phyloP scores from a whole-genome alignment of 1,284 basidiomycete genomes.

The Rhodotorula mucilaginosa region DNA sequence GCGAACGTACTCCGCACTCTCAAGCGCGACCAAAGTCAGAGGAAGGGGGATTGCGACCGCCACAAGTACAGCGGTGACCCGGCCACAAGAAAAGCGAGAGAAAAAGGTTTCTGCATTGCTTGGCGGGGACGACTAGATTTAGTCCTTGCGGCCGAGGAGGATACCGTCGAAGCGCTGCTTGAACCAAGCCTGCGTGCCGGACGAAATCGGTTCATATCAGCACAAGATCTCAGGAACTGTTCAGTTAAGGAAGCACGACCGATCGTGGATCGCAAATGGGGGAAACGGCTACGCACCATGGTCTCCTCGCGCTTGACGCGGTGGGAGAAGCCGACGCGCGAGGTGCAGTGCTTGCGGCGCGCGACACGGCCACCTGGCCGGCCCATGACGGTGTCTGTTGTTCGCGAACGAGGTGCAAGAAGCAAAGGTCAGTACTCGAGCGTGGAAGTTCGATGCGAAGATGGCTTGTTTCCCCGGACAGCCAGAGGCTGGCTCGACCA shows the following conservation, averaged over 20 bases:
- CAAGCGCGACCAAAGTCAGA: no score
- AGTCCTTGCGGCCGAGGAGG: slow-evolving; percentile 54
- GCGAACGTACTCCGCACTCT: no score
- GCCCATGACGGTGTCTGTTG: slow-evolving; percentile 86
- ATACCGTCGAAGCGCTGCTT: slow-evolving; percentile 77
- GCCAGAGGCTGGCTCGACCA: no score
- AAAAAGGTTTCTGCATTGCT: background rate
- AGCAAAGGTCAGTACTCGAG: slow-evolving; percentile 10
- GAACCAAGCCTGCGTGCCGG: slow-evolving; percentile 18
- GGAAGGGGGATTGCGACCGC: no score
- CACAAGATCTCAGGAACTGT: background rate
- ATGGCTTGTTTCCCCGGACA: no score
- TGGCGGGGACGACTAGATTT: background rate
- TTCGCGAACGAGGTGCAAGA: slow-evolving; percentile 26
- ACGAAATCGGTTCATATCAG: background rate
- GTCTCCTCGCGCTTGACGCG: slow-evolving; percentile 59
- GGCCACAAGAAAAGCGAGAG: background rate
- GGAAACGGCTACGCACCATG: slow-evolving; percentile 11
- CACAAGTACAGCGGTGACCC: no score
- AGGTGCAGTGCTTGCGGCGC: slow-evolving; percentile 83
- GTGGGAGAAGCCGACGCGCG: slow-evolving; percentile 83
- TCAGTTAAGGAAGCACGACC: no score
- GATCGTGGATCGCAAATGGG: background rate
- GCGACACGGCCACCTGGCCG: slow-evolving; percentile 91
- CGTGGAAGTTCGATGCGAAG: no score